phyloP scores from a whole-genome alignment of 768 basidiomycete genomes.

The Calocera cornea region DNA sequence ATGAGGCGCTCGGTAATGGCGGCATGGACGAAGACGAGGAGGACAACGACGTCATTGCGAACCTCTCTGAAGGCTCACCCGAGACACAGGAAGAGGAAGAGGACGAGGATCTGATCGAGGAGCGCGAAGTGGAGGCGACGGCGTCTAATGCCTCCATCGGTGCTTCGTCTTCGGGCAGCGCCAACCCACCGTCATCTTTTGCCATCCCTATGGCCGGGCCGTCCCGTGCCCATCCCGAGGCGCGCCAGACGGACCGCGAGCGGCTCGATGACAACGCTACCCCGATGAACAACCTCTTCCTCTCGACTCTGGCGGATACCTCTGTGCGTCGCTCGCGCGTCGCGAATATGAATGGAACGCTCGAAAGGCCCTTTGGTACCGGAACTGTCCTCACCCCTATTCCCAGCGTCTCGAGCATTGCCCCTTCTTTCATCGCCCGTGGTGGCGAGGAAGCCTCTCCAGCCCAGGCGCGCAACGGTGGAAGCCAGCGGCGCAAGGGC shows the following conservation, averaged over 20 bases:
- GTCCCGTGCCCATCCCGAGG: slow-evolving; percentile 7
- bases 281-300: slow-evolving; percentile 27
- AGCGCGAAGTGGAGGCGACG: slow-evolving; percentile 5
- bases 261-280: slow-evolving; percentile 20
- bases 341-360: background rate
- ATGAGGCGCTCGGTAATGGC: background rate
- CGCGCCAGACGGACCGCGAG: slow-evolving; percentile 8
- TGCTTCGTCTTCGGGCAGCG: slow-evolving; percentile 5
- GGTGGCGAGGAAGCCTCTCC: background rate
- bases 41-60: background rate
- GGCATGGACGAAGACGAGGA: background rate
- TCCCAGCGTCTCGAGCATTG: background rate
- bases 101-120: background rate
- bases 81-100: slow-evolving; percentile 2
- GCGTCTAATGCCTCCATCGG: slow-evolving; percentile 8
- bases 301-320: slow-evolving; percentile 24
- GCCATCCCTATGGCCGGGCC: slow-evolving; percentile 5
- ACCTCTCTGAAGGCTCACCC: background rate
- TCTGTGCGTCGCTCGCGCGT: background rate
- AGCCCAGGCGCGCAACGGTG: background rate
- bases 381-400: background rate
- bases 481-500: background rate
- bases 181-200: slow-evolving; percentile 8
- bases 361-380: background rate
- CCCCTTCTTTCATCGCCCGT: background rate